Evolutionary conservation across 495 filamentous ascomycete species (phyloP).

Genomic region (Physcia stellaris): DNA sequence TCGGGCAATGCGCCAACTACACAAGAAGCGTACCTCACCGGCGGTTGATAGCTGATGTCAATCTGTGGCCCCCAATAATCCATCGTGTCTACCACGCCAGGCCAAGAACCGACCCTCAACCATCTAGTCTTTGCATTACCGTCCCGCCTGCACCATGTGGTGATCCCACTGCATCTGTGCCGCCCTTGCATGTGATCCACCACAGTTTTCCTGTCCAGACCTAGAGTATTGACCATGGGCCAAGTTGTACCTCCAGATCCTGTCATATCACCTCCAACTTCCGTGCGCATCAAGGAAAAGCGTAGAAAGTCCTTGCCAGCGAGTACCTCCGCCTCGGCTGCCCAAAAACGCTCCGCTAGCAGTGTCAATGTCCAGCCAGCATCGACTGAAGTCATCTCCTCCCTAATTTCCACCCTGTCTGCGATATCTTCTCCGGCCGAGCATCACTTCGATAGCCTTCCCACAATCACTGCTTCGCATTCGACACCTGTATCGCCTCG

Average conservation of each 20-base stretch:
- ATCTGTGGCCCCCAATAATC: too few species aligned
- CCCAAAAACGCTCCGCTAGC: constrained; percentile 20
- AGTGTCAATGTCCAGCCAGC: constrained; percentile 42
- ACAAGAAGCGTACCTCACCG: too few species aligned
- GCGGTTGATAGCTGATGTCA: too few species aligned
- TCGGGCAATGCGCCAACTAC: too few species aligned
- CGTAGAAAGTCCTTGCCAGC: constrained; percentile 9
- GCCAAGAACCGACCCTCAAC: too few species aligned
- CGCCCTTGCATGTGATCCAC: constrained; percentile 2
- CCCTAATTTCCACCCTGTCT: constrained; percentile 81
- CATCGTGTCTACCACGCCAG: too few species aligned
- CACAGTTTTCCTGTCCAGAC: constrained; percentile 41
- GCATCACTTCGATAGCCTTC: constrained; percentile 56
- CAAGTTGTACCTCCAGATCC: too few species aligned
- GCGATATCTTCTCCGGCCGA: constrained; percentile 67
- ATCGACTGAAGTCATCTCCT: constrained; percentile 87
- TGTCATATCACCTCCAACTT: constrained; percentile 15
- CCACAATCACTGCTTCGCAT: constrained; percentile 26
- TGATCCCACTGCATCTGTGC: too few species aligned
- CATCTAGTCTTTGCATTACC: too few species aligned
- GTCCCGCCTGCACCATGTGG: too few species aligned
- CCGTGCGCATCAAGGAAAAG: constrained; percentile 8
- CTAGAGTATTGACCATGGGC: too few species aligned
- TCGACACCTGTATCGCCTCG: constrained; percentile 24
- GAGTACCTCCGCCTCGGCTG: constrained; percentile 2